Evolutionary conservation across 2,329 filamentous ascomycete species (phyloP), one percentile per base, ranked within the genome.

Genomic region (Alternaria gaisen): DNA sequence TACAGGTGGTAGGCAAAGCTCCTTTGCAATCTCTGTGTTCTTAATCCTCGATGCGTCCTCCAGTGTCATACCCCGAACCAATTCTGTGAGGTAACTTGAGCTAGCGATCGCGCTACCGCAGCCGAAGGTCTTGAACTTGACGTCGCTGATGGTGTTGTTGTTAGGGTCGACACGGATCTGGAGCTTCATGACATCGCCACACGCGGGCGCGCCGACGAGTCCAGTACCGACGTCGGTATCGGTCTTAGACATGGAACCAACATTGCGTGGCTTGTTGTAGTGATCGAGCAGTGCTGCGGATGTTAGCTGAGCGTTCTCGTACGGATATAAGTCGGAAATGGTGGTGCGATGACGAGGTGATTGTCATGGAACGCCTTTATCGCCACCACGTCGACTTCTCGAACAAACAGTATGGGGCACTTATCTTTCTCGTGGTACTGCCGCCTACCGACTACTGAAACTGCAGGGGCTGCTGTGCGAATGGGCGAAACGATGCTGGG

Each of bases 1-100:
- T 52, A 97, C 92, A 63, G 93, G 92, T 36, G 92, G 93, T 75
- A 95, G 81, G 76, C 92, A 95, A 58, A 97, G 85, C 83, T 99
- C 96, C 85, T 97, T 96, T 38, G 95, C 95, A 77, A 99, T 99
- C 82, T 99, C 94, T 4, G 94, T 97, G 82, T 99, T 99, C 83
- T 93, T 91, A 72, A 99, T 92, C 82, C 91, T 90, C 56, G 90
- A 89, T 34, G 96, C 95, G 79, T 99, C 93, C 72, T 99, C 95
- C 68, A 99, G 82, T 14, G 91, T 97, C 94, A 98, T 99, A 63
- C 95, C 95, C 66, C 93, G 88, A 65, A 99, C 94, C 61, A 99
- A 84, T 81, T 97, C 93, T 9, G 95, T 99, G 73, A 99, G 82
- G 79, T 99, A 99, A 76, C 91, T 95, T 61, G 91, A 96, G 66